A percentile compares a stretch with the other conserved stretches of the same genome.
These are phyloP conservation scores for Leccinum longicurvipes DNA, from an alignment of 768 basidiomycete species.

Conservation along the genomic window DNA sequence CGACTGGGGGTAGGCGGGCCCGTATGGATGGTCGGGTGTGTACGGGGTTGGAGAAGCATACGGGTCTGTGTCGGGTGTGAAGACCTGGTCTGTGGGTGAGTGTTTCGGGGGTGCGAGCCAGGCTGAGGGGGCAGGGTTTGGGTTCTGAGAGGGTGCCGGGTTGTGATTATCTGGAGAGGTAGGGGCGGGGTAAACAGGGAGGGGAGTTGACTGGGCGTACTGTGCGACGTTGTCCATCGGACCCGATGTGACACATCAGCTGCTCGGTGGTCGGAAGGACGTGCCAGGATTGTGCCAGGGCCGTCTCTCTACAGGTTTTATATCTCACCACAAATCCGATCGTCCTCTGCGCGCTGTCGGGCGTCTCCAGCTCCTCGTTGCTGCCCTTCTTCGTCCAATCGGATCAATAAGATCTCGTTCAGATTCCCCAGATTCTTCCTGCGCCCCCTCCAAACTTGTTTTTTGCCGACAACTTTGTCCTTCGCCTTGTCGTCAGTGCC, in stretches of 20 bases:
- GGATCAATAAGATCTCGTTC: slow-evolving; percentile 7
- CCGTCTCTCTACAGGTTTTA: slow-evolving; percentile 29
- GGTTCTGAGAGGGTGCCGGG: slow-evolving; percentile 7
- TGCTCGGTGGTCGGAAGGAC: slow-evolving; percentile 31
- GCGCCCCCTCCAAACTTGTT: slow-evolving; percentile 7
- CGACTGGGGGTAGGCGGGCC: slow-evolving; percentile 24
- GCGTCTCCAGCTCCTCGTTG: slow-evolving; percentile 22
- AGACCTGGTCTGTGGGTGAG: slow-evolving; percentile 28
- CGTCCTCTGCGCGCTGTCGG: slow-evolving; percentile 14
- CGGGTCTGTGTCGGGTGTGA: slow-evolving; percentile 34
- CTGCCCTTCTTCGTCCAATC: slow-evolving; percentile 6
- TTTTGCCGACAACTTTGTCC: slow-evolving; percentile 20
- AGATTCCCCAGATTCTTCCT: slow-evolving; percentile 11
- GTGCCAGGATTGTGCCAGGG: slow-evolving; percentile 28
- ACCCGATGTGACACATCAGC: slow-evolving; percentile 32
- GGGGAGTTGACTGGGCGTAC: slow-evolving; percentile 24
- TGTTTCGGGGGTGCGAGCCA: slow-evolving; percentile 21
- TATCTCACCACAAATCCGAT: slow-evolving; percentile 20
- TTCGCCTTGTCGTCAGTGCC: slow-evolving; percentile 8
- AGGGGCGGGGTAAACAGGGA: slow-evolving; percentile 31
- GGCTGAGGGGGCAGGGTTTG: slow-evolving; percentile 17
- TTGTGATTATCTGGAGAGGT: slow-evolving; percentile 29
- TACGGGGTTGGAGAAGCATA: slow-evolving; percentile 25
- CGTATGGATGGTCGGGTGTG: slow-evolving; percentile 28
- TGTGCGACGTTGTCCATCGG: slow-evolving; percentile 38